Evolutionary conservation across 176 grass and related monocot genomes (phyloP).

Genomic region (Triticum timopheevii): DNA sequence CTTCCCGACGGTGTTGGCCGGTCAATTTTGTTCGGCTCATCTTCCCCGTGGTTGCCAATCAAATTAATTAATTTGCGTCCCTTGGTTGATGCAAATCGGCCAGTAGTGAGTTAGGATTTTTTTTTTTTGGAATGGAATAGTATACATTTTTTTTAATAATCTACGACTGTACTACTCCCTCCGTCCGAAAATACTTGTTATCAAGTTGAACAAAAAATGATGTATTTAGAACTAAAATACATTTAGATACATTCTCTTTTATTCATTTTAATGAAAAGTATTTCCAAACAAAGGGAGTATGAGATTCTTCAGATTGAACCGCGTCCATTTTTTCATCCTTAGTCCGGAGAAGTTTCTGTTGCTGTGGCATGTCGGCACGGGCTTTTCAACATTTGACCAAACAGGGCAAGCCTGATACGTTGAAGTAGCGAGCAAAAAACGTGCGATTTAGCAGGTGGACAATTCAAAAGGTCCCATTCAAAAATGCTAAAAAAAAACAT

Average conservation of each 20-base stretch:
- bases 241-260: too few relatives aligned
- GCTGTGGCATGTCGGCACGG: neutral
- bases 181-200: too few relatives aligned
- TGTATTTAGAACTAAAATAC: too few relatives aligned
- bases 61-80: neutral
- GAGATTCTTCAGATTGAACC: neutral
- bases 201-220: too few relatives aligned
- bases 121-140: too few relatives aligned
- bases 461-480: neutral
- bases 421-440: neutral
- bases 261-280: too few relatives aligned
- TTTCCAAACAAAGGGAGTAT: too few relatives aligned
- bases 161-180: too few relatives aligned
- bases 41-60: neutral
- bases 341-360: neutral
- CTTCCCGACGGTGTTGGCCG: neutral
- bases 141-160: too few relatives aligned
- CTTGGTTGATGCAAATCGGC: neutral
- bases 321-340: neutral
- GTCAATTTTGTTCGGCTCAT: constrained; percentile 15
- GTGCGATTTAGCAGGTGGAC: neutral
- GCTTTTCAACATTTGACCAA: neutral
- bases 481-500: neutral
- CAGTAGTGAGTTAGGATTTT: neutral
- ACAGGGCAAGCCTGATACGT: neutral